Conservation (phyloP, 192 early-diverging fungal genomes). For the Borealophlyctis nickersoniae region DNA sequence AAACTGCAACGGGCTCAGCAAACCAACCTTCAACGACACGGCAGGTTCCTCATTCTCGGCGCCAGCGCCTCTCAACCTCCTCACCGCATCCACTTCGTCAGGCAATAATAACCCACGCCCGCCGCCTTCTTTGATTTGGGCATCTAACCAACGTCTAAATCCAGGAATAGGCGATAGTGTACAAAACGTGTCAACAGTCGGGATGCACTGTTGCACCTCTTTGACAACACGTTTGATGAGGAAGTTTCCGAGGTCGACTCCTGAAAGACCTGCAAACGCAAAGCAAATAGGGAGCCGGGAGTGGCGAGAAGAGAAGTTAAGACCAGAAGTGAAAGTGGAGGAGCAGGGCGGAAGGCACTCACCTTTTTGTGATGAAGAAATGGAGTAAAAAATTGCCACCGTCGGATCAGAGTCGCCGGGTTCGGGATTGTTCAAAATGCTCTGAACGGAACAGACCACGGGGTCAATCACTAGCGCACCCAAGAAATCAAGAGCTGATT, state of each 20-base stretch:
- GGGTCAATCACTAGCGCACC: too few species aligned
- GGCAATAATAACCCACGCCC: conserved; percentile 15
- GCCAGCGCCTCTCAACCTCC: not conserved
- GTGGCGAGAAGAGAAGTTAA: not conserved
- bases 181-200: conserved; percentile 73
- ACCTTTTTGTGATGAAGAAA: conserved; percentile 76
- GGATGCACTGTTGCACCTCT: conserved; percentile 67
- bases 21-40: not conserved
- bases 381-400: conserved; percentile 91
- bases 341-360: not conserved
- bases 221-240: conserved; percentile 81
- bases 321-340: not conserved
- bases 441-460: conserved; percentile 13
- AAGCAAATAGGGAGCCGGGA: conserved; percentile 6
- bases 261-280: conserved; percentile 60
- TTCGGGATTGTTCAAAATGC: conserved; percentile 56
- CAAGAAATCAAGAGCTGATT: too few species aligned
- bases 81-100: conserved; percentile 15
- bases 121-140: conserved; percentile 23
- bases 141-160: conserved; percentile 77
- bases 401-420: conserved; percentile 43
- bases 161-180: conserved; percentile 89
- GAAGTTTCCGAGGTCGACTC: conserved; percentile 89
- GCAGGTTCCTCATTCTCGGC: not conserved
- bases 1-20: too few species aligned